These are phyloP conservation scores for Alternaria gansuensis DNA, from an alignment of 2,329 filamentous ascomycete species.

Conservation along the genomic window DNA sequence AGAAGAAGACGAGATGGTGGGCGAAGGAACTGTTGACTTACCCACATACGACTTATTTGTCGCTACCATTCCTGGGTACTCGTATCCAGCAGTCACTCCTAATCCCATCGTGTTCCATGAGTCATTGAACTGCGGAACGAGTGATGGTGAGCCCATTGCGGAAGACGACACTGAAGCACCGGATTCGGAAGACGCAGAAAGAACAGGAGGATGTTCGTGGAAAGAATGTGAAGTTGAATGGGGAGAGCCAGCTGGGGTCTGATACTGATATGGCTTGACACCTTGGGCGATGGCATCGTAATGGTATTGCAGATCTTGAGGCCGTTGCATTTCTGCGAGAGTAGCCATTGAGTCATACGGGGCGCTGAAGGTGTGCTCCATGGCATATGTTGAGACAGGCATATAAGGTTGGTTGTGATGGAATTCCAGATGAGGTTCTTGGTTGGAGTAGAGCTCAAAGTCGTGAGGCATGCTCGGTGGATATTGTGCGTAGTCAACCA, in stretches of 20 bases:
- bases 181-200: conserved; percentile 61
- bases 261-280: conserved; percentile 51
- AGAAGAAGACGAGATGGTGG: conserved; percentile 25
- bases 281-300: conserved; percentile 50
- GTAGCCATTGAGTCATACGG: conserved; percentile 49
- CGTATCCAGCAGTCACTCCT: conserved; percentile 67
- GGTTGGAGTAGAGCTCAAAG: conserved; percentile 51
- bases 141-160: conserved; percentile 61
- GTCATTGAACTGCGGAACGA: conserved; percentile 69
- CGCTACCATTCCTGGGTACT: conserved; percentile 60
- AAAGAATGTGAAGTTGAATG: conserved; percentile 58
- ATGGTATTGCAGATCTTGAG: conserved; percentile 51
- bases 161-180: conserved; percentile 62
- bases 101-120: conserved; percentile 68
- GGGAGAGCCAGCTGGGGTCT: conserved; percentile 55
- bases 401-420: conserved; percentile 43
- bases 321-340: conserved; percentile 43
- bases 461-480: conserved; percentile 48
- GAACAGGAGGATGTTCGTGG: conserved; percentile 57
- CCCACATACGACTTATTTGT: conserved; percentile 60
- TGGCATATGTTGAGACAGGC: conserved; percentile 39
- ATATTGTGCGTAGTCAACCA: conserved; percentile 50
- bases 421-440: conserved; percentile 47
- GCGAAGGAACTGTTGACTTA: conserved; percentile 58
- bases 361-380: conserved; percentile 51